Evolutionary conservation across 1,284 basidiomycete genomes (phyloP).

Genomic region (Anthracocystis panici-leucophaei): DNA sequence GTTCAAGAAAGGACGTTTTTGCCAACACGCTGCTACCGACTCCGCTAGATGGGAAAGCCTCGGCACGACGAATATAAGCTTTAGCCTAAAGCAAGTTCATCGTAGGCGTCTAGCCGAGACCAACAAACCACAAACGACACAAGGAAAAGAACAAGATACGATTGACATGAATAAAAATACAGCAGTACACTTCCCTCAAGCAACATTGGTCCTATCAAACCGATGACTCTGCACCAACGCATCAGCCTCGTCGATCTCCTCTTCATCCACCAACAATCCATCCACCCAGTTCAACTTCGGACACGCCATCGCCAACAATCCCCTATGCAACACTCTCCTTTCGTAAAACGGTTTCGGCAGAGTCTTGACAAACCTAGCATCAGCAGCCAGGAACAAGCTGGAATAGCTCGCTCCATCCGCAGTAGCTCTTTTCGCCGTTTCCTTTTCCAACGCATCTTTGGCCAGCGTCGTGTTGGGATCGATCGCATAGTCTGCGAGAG

Average conservation of each 20-base stretch:
- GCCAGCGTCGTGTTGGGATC: conserved; percentile 33
- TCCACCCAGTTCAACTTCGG: conserved; percentile 63
- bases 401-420: conserved; percentile 31
- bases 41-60: no score
- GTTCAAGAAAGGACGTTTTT: no score
- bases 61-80: no score
- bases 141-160: no score
- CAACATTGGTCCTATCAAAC: conserved; percentile 17
- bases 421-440: conserved; percentile 18
- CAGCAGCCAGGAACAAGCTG: conserved; percentile 52
- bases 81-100: no score
- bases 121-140: no score
- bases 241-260: conserved; percentile 59
- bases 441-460: conserved; percentile 22
- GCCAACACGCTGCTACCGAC: no score
- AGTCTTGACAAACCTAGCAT: conserved; percentile 59
- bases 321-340: conserved; percentile 61
- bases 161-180: conserved; percentile 11
- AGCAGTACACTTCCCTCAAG: neutral
- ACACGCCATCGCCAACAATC: conserved; percentile 66
- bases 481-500: conserved; percentile 27
- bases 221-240: conserved; percentile 40
- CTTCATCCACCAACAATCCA: conserved; percentile 57
- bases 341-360: conserved; percentile 51
- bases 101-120: no score